Evolutionary conservation across 2,329 filamentous ascomycete genomes (phyloP), one percentile per base, ranked within the genome.

Genomic region (Colletotrichum shisoi): DNA sequence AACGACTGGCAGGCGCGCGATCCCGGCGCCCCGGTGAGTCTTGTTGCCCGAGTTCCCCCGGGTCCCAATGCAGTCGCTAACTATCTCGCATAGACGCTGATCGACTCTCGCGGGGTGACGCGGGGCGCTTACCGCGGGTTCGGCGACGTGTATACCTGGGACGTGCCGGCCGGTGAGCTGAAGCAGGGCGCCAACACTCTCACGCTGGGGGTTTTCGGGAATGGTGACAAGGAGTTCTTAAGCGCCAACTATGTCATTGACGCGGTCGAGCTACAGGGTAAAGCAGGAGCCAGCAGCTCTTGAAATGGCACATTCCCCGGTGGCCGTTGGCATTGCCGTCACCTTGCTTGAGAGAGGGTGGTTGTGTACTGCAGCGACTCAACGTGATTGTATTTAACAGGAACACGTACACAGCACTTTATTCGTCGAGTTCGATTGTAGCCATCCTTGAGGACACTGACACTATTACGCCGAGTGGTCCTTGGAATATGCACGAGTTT

Each of bases 101-200:
- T 88, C 54, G 81, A 88, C 69, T 85, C 82, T 4, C 78, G 85
- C 13, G 86, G 85, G 2, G 80, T 87, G 2, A 88, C 86, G 0
- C 76, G 85, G 52, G 86, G 85, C 15, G 84, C 84, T 0, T 88
- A 88, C 70, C 79, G 84, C 2, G 85, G 85, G 0, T 80, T 79
- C 37, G 85, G 85, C 0, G 84, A 88, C 52, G 79, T 87, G 2
- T 88, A 88, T 68, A 79, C 84, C 46, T 83, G 83, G 70, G 74
- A 74, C 3, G 78, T 88, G 27, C 83, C 85, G 0, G 75, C 79
- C 1, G 83, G 83, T 2, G 84, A 79, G 2, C 76, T 88, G 57
- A 78, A 81, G 5, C 78, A 76, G 40, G 86, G 85, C 0, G 73
- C 72, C 0, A 88, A 88, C 62, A 86, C 83, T 4, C 80, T 88